Evolutionary conservation across 1,284 basidiomycete species (phyloP), one percentile per base, ranked within the genome.

Genomic region (Irpex rosettiformis): DNA sequence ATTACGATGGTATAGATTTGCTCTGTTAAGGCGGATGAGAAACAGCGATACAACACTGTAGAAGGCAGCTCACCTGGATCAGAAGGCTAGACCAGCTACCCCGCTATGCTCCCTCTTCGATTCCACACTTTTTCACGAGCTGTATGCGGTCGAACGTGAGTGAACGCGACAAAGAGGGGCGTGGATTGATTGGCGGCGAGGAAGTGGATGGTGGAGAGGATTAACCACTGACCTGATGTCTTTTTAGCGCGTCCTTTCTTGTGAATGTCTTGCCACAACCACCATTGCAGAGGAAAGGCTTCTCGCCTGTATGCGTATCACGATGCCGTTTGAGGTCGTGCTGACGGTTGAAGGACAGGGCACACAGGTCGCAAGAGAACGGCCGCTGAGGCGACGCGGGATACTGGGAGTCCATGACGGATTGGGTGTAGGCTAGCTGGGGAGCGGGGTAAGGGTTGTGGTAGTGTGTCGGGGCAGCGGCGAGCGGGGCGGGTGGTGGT

Each of bases 261-360:
- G 89, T 91, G 69, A 91, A 91, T 2, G 88, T 90, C 77, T 91
- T 91, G 54, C 88, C 88, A 62, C 89, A 91, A 42, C 86, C 86
- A 11, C 89, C 89, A 64, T 89, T 89, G 72, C 89, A 91, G 29
- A 84, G 72, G 73, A 85, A 91, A 10, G 89, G 89, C 69, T 91
- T 89, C 72, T 91, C 89, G 48, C 88, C 88, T 10, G 86, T 87
- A 72, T 91, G 88, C 22, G 88, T 91, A 66, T 91, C 89, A 64
- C 86, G 79, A 73, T 91, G 89, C 43, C 89, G 81, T 70, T 91
- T 91, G 66, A 91, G 71, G 70, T 91, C 89, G 70, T 91, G 89
- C 68, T 89, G 88, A 55, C 89, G 82, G 68, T 89, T 90, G 76
- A 91, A 91, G 18, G 89, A 90, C 63, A 91, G 71, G n/a, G 87